Evolutionary conservation across 2,329 filamentous ascomycete genomes (phyloP), one percentile per base, ranked within the genome.

Genomic region (Trichophyton verrucosum): DNA sequence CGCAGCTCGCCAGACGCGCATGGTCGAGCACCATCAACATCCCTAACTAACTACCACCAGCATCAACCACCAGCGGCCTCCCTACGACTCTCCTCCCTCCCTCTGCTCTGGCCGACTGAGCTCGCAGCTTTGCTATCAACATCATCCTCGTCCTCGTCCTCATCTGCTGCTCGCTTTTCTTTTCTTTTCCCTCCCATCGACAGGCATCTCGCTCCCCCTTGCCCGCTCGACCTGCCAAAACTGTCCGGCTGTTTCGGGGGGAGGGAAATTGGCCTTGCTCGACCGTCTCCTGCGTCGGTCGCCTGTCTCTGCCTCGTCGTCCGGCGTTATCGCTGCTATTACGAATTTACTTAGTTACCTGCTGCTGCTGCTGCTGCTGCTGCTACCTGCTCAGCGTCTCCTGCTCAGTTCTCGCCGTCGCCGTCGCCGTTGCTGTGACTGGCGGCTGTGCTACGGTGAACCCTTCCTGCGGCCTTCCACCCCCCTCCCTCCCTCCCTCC

Each of bases 171-270:
- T 38, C 11, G 7, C 33, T 17, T 44, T 44, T 44, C 40, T 44
- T 44, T 44, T 44, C 40, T 44, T 44, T 44, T 44, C 40, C 40
- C 33, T 44, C 40, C 27, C n/a, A 5, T 44, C n/a, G 40, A 33
- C 22, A 30, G 49, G 49, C 49, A 53, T 53, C 49, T 53, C 49
- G 49, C 22, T 53, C 49, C 49, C 49, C 22, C 44, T 24, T 47
- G 44, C 20, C 44, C 44, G n/a, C 44, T 47, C 44, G 44, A 47
- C 44, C 44, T 47, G 40, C 40, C 40, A 33, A 38, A 53, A 53
- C 49, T 53, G 49, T 53, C 49, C 49, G 49, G 49, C 22, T 53
- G 49, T 53, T 53, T 53, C 49, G 49, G 49, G 49, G 27, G 49
- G 27, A 49, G 49, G 49, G 49, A 53, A 53, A 53, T 53, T 53